Base-by-base conservation (phyloP, 1,284 basidiomycete genomes). In the Cystodermella granulosa region DNA sequence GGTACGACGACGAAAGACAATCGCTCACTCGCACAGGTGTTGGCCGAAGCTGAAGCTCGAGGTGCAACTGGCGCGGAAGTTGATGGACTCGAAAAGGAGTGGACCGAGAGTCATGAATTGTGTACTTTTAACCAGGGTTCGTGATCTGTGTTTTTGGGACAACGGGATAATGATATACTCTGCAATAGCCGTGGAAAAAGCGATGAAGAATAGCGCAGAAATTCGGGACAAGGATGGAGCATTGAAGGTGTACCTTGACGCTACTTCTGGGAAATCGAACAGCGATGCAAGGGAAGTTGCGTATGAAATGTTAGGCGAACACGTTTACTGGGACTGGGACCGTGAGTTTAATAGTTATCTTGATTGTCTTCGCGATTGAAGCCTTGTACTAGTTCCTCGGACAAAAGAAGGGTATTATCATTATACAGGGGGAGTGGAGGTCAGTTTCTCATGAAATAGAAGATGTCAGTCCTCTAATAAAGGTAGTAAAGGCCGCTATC, bases 391-490 rank as follows among this genome's bases (percentile, higher is more conserved):
- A 84, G 88, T 84, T 43, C 90, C 92, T 5, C 80, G 92, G 34
- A 96, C 92, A 2, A 79, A 85, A 37, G 92, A 96, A 68, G 92
- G 92, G 14, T 95, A 93, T 68, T 91, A 93, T 62, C 90, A 91
- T 66, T 91, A 84, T 62, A 82, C 82, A 20, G 83, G 89, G n/a
- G 91, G 92, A 28, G 70, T 91, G 40, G 81, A 83, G 54, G 79
- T 76, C 43, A 22, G 59, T 49, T 18, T 20, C 11, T n/a, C n/a
- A n/a, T n/a, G n/a, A n/a, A n/a, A n/a, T n/a, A n/a, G n/a, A n/a
- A n/a, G n/a, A n/a, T n/a, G n/a, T n/a, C n/a, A n/a, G n/a, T n/a
- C n/a, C n/a, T n/a, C n/a, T n/a, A n/a, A n/a, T n/a, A 21, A 24
- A 34, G 51, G 49, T 39, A 47, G 35, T 38, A 16, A 48, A 81